These are phyloP conservation scores for Aspergillus cavernicola DNA, from an alignment of 495 filamentous ascomycete species.

Conservation along the genomic window DNA sequence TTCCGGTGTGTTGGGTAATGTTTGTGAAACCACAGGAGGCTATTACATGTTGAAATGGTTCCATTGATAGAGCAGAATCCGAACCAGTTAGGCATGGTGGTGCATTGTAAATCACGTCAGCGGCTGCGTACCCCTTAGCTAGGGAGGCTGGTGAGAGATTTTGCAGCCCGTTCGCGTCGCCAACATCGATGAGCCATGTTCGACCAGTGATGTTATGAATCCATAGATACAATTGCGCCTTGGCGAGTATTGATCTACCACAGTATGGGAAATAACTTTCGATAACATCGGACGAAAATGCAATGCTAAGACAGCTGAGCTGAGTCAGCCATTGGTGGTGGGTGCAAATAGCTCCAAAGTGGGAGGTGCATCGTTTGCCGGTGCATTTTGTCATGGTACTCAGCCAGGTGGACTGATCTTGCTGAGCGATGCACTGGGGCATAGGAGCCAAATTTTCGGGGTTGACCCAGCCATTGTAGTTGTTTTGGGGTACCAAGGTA, in stretches of 20 bases:
- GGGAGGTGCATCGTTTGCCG: constrained; percentile 14
- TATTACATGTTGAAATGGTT: constrained; percentile 14
- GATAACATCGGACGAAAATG: constrained; percentile 10
- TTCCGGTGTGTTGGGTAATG: constrained; percentile 12
- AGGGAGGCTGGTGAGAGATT: constrained; percentile 13
- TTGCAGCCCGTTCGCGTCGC: constrained; percentile 9
- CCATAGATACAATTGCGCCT: constrained; percentile 15
- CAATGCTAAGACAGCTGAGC: constrained; percentile 13
- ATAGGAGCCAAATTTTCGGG: constrained; percentile 12
- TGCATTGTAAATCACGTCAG: constrained; percentile 3
- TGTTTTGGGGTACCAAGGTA: constrained; percentile 7
- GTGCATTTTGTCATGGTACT: constrained; percentile 12
- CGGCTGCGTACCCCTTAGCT: constrained; percentile 4
- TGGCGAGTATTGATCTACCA: constrained; percentile 12
- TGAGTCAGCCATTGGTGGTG: constrained; percentile 19
- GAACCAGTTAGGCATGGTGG: constrained; percentile 12
- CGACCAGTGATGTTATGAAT: constrained; percentile 8
- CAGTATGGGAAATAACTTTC: constrained; percentile 13
- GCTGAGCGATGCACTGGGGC: constrained; percentile 16
- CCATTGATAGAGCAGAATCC: constrained; percentile 1
- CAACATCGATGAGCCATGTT: constrained; percentile 14
- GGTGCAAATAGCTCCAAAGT: constrained; percentile 15
- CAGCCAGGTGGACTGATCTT: constrained; percentile 13
- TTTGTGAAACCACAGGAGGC: constrained; percentile 13
- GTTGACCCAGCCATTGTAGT: constrained; percentile 14